These are phyloP conservation scores for Panicum hallii DNA, from an alignment of 202 grass and related monocot species.

Conservation along the genomic window DNA sequence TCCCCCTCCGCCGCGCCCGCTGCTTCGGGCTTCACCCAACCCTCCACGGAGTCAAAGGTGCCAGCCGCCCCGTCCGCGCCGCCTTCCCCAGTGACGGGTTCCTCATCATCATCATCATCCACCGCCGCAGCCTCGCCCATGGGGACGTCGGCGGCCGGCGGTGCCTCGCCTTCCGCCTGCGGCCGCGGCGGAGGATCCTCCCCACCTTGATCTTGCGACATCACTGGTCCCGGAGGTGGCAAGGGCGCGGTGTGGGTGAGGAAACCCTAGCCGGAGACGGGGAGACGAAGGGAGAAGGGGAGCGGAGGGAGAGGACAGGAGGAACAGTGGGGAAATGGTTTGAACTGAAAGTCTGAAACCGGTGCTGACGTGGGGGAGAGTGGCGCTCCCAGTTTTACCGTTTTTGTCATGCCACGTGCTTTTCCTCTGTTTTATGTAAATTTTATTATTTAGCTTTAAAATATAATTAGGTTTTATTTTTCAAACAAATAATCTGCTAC, in stretches of 20 bases:
- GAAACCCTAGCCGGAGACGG: slow-evolving; percentile 39
- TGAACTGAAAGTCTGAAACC: slow-evolving; percentile 21
- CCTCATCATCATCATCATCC: slow-evolving; percentile 35
- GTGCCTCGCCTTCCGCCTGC: slow-evolving; percentile 26
- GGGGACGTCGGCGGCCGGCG: background rate
- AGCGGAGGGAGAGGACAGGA: slow-evolving; percentile 23
- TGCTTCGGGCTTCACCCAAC: slow-evolving; percentile 25
- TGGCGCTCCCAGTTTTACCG: background rate
- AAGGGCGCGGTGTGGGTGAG: background rate
- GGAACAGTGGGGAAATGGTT: slow-evolving; percentile 32
- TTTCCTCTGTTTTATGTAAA: background rate
- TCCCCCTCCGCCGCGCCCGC: slow-evolving; percentile 36
- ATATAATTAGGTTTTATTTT: background rate
- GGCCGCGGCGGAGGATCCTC: slow-evolving; percentile 13
- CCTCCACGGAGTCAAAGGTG: slow-evolving; percentile 23
- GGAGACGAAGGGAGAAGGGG: slow-evolving; percentile 2
- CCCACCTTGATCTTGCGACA: background rate
- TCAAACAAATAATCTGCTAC: no score
- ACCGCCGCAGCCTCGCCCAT: slow-evolving; percentile 12
- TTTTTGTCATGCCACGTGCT: background rate
- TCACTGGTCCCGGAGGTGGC: slow-evolving; percentile 18
- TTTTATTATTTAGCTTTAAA: background rate
- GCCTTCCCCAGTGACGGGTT: background rate
- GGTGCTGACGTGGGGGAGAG: background rate
- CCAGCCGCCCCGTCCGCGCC: slow-evolving; percentile 13